Evolutionary conservation across 345 rosid species (phyloP), one percentile per base, ranked within the genome.

Genomic region (Brassica carinata): DNA sequence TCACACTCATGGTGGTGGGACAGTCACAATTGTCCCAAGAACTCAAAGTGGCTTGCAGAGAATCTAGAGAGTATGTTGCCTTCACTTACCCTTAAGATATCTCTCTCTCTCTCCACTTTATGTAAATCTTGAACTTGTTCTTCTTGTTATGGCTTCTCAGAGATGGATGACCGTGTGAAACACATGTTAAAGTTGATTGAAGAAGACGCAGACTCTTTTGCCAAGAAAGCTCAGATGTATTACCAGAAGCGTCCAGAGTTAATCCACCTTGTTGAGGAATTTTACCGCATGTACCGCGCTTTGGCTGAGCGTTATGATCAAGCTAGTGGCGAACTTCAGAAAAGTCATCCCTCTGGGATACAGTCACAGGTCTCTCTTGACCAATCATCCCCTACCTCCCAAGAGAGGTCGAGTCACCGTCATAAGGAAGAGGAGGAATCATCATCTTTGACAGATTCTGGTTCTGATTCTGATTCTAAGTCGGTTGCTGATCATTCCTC

Each of bases 1-100:
- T 86, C 90, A 40, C 86, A 93, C 78, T 88, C 92, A 30, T 91
- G 94, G 96, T 90, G 94, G 96, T 90, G 97, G 98, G 94, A 93
- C 79, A 88, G 95, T 83, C 97, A 93, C 64, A 86, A 84, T 58
- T 78, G 85, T 83, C 89, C 92, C 63, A 93, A 88, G 87, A 91
- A 89, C 83, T 89, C 95, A 4, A 89, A 86, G 82, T 91, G 98
- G 97, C 95, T 93, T 72, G 87, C 94, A 18, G 95, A 93, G 74
- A 93, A 90, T 86, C 92, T 90, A 29, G 88, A 89, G 64, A 94
- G 98, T 91, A 85, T 74, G 85, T 69, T 55, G 10, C 26, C 62
- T 55, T 55, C 9, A 55, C 26, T 7, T 17, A 55, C 26, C 26
- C 31, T 51, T 70, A 3, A 73, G 64, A 67, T 61, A 10, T 80